These are phyloP conservation scores for Rhizodiscina lignyota DNA, from an alignment of 495 filamentous ascomycete genomes.

Conservation along the genomic window DNA sequence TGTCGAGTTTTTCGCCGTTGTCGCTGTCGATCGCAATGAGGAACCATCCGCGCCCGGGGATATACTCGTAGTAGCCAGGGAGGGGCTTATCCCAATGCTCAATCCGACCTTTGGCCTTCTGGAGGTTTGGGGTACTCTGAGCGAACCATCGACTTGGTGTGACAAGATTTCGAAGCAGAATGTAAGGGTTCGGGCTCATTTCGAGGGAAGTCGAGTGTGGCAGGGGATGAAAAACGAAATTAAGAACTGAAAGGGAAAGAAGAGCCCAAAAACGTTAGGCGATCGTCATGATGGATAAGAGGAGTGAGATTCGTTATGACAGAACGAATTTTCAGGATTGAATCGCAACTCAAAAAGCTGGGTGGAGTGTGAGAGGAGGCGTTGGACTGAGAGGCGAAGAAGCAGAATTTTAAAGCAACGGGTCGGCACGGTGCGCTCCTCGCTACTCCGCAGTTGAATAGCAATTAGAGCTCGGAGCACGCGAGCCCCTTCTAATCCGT, in stretches of 20 bases:
- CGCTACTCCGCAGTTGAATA: no score
- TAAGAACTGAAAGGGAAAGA: neutral
- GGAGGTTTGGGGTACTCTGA: neutral
- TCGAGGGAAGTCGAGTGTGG: neutral
- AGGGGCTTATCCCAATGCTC: slow-evolving; percentile 16
- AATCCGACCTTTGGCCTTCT: slow-evolving; percentile 8
- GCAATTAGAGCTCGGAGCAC: no score
- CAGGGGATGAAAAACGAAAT: neutral
- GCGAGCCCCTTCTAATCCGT: no score
- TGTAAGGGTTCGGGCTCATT: slow-evolving; percentile 18
- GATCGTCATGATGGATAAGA: neutral
- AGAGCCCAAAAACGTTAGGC: neutral
- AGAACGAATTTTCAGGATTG: neutral
- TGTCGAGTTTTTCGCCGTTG: slow-evolving; percentile 2
- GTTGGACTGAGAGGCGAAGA: no score
- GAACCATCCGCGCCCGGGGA: slow-evolving; percentile 18
- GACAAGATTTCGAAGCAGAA: slow-evolving; percentile 14
- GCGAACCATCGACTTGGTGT: slow-evolving; percentile 16
- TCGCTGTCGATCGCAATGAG: slow-evolving; percentile 9
- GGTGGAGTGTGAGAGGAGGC: no score
- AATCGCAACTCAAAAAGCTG: no score
- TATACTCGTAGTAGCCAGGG: slow-evolving; percentile 16
- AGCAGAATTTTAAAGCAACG: no score
- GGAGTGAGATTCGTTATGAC: neutral
- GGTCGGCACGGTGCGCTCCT: no score